A percentile compares a stretch with the other conserved stretches of the same genome.
Evolutionary conservation across 2,329 filamentous ascomycete species (phyloP).

Genomic region (Alternaria postmessia): DNA sequence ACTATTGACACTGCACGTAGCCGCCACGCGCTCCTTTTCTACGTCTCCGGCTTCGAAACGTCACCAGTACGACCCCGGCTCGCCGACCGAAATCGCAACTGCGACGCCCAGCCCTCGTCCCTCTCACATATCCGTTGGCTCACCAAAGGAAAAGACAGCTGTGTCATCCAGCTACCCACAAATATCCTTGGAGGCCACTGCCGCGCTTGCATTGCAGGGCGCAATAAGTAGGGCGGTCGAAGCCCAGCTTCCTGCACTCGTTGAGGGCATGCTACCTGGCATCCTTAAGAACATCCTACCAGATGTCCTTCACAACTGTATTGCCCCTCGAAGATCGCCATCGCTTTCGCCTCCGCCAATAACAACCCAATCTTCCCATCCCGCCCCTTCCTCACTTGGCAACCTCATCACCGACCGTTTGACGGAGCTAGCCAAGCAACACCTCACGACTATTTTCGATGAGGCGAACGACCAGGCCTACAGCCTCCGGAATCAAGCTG

Average conservation of each 20-base stretch:
- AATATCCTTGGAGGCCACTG: background rate
- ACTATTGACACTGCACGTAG: background rate
- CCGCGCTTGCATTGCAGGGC: constrained; percentile 6
- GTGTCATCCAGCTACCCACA: background rate
- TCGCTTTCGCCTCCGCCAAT: background rate
- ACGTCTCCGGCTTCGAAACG: constrained; percentile 22
- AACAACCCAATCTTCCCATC: background rate
- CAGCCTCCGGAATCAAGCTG: constrained; percentile 11
- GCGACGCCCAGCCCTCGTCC: background rate
- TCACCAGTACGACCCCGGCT: constrained; percentile 5
- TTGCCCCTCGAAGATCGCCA: background rate
- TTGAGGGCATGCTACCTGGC: constrained; percentile 11
- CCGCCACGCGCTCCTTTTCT: constrained; percentile 10
- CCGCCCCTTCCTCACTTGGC: constrained; percentile 3
- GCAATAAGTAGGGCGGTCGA: constrained; percentile 12
- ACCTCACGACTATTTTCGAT: constrained; percentile 10
- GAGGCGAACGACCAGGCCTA: constrained; percentile 16
- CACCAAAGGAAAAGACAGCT: background rate
- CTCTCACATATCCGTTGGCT: background rate
- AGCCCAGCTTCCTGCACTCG: constrained; percentile 9
- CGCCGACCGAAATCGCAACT: constrained; percentile 13
- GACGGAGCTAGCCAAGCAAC: background rate
- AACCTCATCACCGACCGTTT: constrained; percentile 10
- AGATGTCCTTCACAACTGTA: constrained; percentile 8
- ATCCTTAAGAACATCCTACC: constrained; percentile 8